Conservation (phyloP, 139 green algal species). For the Gonium pectorale region DNA sequence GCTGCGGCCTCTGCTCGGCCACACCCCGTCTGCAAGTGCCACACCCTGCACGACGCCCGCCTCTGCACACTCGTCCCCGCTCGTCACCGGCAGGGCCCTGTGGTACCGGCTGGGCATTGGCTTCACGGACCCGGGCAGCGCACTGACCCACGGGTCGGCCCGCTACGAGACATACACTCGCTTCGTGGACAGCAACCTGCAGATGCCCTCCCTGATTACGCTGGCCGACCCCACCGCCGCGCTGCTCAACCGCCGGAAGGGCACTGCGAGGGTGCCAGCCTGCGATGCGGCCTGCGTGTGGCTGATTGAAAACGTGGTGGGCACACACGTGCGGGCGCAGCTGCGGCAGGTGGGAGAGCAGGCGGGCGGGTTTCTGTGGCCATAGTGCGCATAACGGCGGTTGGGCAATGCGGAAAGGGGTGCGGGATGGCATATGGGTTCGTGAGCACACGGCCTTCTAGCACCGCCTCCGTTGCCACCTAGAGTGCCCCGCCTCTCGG, state of each 20-base stretch:
- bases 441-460: too few species aligned
- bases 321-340: slow-evolving; percentile 31
- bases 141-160: background rate
- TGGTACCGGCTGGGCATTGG: slow-evolving; percentile 36
- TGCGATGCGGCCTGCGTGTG: slow-evolving; percentile 34
- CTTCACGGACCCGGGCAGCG: slow-evolving; percentile 26
- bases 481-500: too few species aligned
- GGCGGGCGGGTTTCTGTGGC: background rate
- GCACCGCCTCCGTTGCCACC: too few species aligned
- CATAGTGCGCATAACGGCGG: background rate
- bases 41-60: background rate
- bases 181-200: slow-evolving; percentile 24
- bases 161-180: background rate
- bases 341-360: background rate
- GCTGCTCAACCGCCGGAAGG: slow-evolving; percentile 1
- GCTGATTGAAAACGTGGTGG: slow-evolving; percentile 38
- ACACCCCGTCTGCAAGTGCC: background rate
- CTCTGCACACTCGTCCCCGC: rapidly evolving
- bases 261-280: background rate
- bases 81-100: slow-evolving; percentile 11
- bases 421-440: too few species aligned
- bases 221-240: slow-evolving; percentile 9
- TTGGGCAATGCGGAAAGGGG: too few species aligned
- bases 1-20: too few species aligned
- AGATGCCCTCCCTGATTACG: background rate